Evolutionary conservation across 306 rosid species (phyloP), one percentile per base, ranked within the genome.

Genomic region (Heteromeles arbutifolia): DNA sequence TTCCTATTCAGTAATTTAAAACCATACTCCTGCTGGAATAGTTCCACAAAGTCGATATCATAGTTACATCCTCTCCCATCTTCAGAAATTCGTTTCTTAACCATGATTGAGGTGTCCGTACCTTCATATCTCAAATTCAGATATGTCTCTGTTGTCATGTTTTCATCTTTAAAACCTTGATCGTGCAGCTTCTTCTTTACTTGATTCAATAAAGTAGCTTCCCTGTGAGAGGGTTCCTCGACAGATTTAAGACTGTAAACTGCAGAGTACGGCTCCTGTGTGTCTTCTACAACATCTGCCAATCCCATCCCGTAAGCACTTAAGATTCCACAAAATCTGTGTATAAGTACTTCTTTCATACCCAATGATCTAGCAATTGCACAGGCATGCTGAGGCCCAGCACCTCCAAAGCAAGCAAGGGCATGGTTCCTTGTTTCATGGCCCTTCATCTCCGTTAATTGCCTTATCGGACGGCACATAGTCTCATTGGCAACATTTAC

Each of bases 371-470:
- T 90, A 76, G 98, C 97, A 79, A 94, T 94, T 45, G 97, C 93
- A 84, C 98, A 94, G 13, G 98, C 94, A 86, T 94, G 97, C 80
- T 94, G 98, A 39, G 98, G 97, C 45, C 98, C 98, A 67, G 97
- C 97, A 78, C 98, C 98, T 72, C 98, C 98, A 86, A 94, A 94
- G 88, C 97, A 94, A 67, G 95, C 98, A 86, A 94, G 98, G 65
- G 96, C 92, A 72, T 94, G 98, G 83, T 88, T 87, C 85, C 84
- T 94, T 32, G 98, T 94, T 75, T 91, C 98, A 67, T 94, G 96
- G 63, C 97, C 98, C 84, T 91, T 94, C 98, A 94, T 94, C 87
- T 91, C 98, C 45, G 98, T 94, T 82, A 94, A 78, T 72, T 94
- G 97, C 74, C 98, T 83, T 79, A 94, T 91, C 32, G 97, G 98